Evolutionary conservation across 2,329 filamentous ascomycete species (phyloP).

Genomic region (Cytospora schulzeri): DNA sequence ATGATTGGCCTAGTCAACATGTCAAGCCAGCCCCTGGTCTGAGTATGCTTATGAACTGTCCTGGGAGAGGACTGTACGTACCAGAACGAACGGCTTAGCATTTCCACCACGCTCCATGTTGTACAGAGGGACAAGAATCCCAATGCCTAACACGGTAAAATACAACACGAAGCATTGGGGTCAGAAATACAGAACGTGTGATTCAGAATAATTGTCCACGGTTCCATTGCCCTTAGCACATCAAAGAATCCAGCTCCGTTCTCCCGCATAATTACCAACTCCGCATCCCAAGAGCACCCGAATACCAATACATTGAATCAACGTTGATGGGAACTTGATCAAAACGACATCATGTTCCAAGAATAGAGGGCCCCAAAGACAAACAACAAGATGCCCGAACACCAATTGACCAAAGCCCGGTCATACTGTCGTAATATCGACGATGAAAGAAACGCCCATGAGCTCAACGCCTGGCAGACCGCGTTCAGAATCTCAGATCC

Average conservation of each 20-base stretch:
- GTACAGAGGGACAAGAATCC: background rate
- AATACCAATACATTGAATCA: background rate
- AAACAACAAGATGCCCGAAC: constrained; percentile 15
- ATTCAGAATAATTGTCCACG: background rate
- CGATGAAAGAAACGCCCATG: constrained; percentile 13
- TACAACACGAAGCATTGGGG: background rate
- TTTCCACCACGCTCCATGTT: background rate
- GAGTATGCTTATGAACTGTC: background rate
- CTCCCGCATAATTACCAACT: background rate
- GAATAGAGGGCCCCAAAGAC: background rate
- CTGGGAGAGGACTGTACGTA: background rate
- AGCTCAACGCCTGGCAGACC: constrained; percentile 8
- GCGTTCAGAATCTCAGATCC: background rate
- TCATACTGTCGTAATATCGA: constrained; percentile 13
- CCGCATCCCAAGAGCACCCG: constrained; percentile 2
- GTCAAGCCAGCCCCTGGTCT: background rate
- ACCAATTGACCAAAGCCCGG: constrained; percentile 11
- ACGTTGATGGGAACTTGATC: background rate
- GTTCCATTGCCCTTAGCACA: background rate
- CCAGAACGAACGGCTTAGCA: background rate
- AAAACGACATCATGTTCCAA: background rate
- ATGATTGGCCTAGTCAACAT: background rate
- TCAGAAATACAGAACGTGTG: background rate
- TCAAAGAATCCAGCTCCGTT: background rate
- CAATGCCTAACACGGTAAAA: background rate